Evolutionary conservation across 768 basidiomycete species (phyloP), one percentile per base, ranked within the genome.

Genomic region (Leucogyrophana mollusca): DNA sequence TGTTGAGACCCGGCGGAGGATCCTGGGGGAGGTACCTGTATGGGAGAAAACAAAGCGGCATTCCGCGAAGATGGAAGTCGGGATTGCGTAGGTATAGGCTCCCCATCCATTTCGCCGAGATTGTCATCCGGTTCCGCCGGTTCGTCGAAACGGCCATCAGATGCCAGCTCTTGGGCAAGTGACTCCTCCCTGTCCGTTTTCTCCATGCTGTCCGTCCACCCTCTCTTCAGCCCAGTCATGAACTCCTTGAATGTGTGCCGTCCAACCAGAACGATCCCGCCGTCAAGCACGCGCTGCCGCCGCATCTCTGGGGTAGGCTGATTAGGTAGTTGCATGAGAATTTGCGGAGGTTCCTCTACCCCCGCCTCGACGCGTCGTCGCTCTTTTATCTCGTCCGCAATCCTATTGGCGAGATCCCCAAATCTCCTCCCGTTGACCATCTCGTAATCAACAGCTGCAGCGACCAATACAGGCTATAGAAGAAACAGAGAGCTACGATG

Each of bases 171-270:
- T 45, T 71, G 74, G 1, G 87, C 73, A n/a, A 94, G 70, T 27
- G 69, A 64, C 43, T 91, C 85, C 47, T 94, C 91, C 27, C 71
- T 67, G 59, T 90, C 87, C 43, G 85, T 69, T 41, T 78, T 77
- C 38, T 84, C 76, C 24, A 91, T 64, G 1, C 80, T 73, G 22
- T 83, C 83, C 16, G 85, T 81, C 89, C 90, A 99, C 2, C 96
- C 96, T 44, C 78, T 74, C 59, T 77, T 80, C 34, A 97, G 61
- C 3, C 95, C 96, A 45, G 83, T 76, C 80, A 97, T 81, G 64
- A 90, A 98, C 69, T 99, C 96, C 70, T 97, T 99, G 67, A 95
- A 78, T 1, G 91, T 88, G 27, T 89, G 82, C 40, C 96, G 80
- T 3, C 96, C 96, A 23, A 99, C 65, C 46, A 99, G 71, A 46